Conservation (phyloP, 2,329 filamentous ascomycete species). For the Penicillium sp. region DNA sequence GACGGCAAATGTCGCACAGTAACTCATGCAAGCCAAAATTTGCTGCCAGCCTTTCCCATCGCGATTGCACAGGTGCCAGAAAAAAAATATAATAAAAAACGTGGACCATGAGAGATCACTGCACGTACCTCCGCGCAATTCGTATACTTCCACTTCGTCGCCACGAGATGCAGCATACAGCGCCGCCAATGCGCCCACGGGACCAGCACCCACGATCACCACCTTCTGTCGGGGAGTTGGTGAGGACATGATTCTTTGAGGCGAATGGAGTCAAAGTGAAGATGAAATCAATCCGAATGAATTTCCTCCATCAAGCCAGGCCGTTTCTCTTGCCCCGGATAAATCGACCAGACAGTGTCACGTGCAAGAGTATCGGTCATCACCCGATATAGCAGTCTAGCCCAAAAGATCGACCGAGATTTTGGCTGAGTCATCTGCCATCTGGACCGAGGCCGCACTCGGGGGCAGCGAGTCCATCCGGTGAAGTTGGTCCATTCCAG, state of each 20-base stretch:
- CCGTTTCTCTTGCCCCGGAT: not conserved
- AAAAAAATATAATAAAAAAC: not conserved
- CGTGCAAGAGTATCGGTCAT: conserved; percentile 15
- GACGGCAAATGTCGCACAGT: not conserved
- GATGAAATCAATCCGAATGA: not conserved
- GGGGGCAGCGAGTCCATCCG: too few species aligned
- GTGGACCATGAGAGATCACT: not conserved
- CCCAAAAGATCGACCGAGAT: conserved; percentile 4
- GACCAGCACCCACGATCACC: conserved; percentile 83
- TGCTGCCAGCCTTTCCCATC: not conserved
- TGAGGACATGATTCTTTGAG: conserved; percentile 7
- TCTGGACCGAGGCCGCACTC: too few species aligned
- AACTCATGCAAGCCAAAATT: too few species aligned
- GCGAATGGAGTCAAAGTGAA: not conserved
- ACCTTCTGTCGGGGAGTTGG: conserved; percentile 53
- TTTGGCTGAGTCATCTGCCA: not conserved
- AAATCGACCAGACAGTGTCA: conserved; percentile 6
- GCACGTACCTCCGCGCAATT: conserved; percentile 75
- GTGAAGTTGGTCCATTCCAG: too few species aligned
- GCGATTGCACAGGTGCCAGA: not conserved
- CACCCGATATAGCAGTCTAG: conserved; percentile 3
- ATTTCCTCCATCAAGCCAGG: not conserved
- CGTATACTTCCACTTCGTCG: conserved; percentile 87
- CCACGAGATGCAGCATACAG: conserved; percentile 86
- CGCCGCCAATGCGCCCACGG: conserved; percentile 85